Evolutionary conservation across 495 filamentous ascomycete species (phyloP), one percentile per base, ranked within the genome.

Genomic region (Tetracladium setigerum): DNA sequence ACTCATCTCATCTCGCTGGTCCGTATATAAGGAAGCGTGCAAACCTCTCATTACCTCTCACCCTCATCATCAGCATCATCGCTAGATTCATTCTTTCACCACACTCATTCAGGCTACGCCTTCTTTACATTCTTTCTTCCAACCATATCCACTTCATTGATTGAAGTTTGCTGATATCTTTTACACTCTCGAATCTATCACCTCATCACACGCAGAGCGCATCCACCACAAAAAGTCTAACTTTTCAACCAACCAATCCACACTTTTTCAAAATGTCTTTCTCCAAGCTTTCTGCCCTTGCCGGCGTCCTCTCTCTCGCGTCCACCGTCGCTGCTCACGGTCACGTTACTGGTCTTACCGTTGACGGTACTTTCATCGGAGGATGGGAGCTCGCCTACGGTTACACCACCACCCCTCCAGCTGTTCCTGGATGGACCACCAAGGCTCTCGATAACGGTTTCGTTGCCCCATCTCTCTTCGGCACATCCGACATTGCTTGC

Each of bases 371-470:
- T 35, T 74, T 27, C 22, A 27, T 27, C 22, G 22, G 22, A 27
- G 22, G 22, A 27, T 27, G 22, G 22, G 22, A 64, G 15, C 46
- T 51, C 14, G 61, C 63, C 40, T 73, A 64, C 46, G 56, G 57
- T 35, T 36, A 47, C 31, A 54, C 62, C 50, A 6, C 5, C 8
- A 41, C 38, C 3, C 70, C 71, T 14, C 77, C 76, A 32, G 66
- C 66, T 5, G 67, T 70, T 30, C 70, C 77, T 53, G 78, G 69
- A 49, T 83, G 79, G 78, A 63, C 67, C 17, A 69, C 68, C 16
- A 54, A 68, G 24, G 70, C 72, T 44, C 70, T 67, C n/a, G 74
- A 81, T 62, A 67, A 76, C 45, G 80, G 80, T 43, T 83, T 74
- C 65, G 63, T 83, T 34, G 66, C 71, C 36, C 76, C 72, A 32